These are phyloP conservation scores for Oryza australiensis DNA, from an alignment of 176 grass and related monocot species.

Conservation along the genomic window DNA sequence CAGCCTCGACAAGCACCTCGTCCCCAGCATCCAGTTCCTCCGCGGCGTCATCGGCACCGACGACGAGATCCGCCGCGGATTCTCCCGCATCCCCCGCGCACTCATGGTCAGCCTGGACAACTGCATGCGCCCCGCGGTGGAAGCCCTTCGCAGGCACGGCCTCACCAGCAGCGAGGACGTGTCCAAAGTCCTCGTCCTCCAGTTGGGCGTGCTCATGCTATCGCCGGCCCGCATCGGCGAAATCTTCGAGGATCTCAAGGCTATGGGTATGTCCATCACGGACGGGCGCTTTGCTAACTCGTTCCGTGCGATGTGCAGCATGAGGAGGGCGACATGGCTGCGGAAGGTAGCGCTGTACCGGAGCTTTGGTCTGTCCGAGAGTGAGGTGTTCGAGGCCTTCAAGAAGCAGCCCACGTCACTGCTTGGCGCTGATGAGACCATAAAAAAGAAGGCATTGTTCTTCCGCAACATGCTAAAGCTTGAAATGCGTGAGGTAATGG, in stretches of 20 bases:
- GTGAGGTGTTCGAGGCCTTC: constrained; percentile 31
- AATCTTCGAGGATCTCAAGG: constrained; percentile 41
- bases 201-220: constrained; percentile 6
- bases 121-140: constrained; percentile 35
- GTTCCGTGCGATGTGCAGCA: not conserved
- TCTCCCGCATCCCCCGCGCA: not conserved
- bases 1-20: constrained; percentile 37
- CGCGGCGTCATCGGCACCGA: constrained; percentile 31
- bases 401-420: constrained; percentile 29
- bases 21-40: constrained; percentile 37
- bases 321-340: constrained; percentile 27
- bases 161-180: constrained; percentile 9
- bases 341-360: constrained; percentile 42
- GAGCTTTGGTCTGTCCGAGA: constrained; percentile 43
- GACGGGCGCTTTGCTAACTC: constrained; percentile 18
- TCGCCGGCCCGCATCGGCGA: constrained; percentile 19
- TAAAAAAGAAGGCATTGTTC: constrained; percentile 33
- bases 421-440: constrained; percentile 19
- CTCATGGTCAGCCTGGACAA: not conserved
- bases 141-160: constrained; percentile 21
- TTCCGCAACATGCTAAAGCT: constrained; percentile 39
- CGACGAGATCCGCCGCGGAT: not conserved
- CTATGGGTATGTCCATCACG: not conserved
- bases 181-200: constrained; percentile 14
- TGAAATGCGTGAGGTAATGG: constrained; percentile 14